phyloP scores from a whole-genome alignment of 495 filamentous ascomycete genomes.

The Trichocladium uniseriatum region DNA sequence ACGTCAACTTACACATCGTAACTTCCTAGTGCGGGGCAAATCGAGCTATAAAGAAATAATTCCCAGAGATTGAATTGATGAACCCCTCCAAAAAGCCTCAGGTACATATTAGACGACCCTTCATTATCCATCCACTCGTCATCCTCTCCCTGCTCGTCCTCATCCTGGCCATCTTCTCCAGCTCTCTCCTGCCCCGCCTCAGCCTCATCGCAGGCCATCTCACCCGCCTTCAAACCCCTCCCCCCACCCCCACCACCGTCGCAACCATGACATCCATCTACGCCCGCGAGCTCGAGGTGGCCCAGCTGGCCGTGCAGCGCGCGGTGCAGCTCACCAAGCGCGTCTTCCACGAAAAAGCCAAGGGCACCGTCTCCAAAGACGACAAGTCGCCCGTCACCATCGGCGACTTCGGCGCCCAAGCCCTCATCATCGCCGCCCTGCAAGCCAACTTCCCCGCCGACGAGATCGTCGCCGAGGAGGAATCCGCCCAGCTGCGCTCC shows the following conservation, averaged over 20 bases:
- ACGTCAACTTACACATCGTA: not conserved
- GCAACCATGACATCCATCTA: conserved; percentile 38
- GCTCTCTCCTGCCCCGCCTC: conserved; percentile 12
- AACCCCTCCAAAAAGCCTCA: not conserved
- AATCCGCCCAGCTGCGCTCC: conserved; percentile 64
- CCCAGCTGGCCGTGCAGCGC: conserved; percentile 85
- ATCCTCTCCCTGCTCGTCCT: conserved; percentile 17
- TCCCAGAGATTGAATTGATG: too few species aligned
- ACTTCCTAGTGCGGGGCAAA: not conserved
- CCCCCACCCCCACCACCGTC: conserved; percentile 1
- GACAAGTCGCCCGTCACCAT: conserved; percentile 96
- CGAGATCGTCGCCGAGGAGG: conserved; percentile 91
- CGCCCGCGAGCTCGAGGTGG: conserved; percentile 71
- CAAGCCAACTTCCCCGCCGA: conserved; percentile 82
- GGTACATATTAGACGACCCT: not conserved
- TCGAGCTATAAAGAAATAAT: too few species aligned
- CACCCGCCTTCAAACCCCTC: not conserved
- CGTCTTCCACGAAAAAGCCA: conserved; percentile 85
- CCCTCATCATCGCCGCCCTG: conserved; percentile 85
- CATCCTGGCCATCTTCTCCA: conserved; percentile 16
- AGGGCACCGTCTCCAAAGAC: conserved; percentile 87
- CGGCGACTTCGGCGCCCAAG: conserved; percentile 95
- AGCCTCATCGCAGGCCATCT: conserved; percentile 14
- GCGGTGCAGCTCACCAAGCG: conserved; percentile 81
- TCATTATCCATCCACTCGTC: not conserved